Conservation (phyloP, 305 asterid species). For the Striga hermonthica region DNA sequence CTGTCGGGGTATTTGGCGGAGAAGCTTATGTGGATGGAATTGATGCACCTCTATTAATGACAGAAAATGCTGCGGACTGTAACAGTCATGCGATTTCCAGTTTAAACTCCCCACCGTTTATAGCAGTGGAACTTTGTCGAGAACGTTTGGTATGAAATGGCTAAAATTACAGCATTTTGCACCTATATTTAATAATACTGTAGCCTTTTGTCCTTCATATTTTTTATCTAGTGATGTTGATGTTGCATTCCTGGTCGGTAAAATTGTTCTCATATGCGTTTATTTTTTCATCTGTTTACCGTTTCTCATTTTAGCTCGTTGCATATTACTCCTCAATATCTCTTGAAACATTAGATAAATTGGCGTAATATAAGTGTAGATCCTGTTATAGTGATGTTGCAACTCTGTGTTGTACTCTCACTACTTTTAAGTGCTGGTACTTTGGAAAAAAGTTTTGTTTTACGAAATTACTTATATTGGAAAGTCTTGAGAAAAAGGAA, state of each 20-base stretch:
- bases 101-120: constrained; percentile 72
- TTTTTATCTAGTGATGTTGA: constrained; percentile 5
- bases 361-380: background rate
- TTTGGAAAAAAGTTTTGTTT: too few species aligned
- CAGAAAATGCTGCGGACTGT: constrained; percentile 57
- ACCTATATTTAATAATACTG: background rate
- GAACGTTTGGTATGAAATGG: constrained; percentile 71
- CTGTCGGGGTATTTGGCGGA: constrained; percentile 91
- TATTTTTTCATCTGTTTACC: background rate
- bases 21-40: constrained; percentile 56
- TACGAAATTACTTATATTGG: too few species aligned
- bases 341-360: background rate
- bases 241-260: constrained; percentile 15
- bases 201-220: constrained; percentile 6
- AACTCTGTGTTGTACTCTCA: too few species aligned
- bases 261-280: background rate
- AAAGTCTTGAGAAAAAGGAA: too few species aligned
- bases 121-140: constrained; percentile 85
- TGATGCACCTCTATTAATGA: constrained; percentile 74
- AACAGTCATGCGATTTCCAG: constrained; percentile 78
- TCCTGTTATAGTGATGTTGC: too few species aligned
- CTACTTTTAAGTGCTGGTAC: too few species aligned
- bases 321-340: constrained; percentile 11
- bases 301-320: constrained; percentile 2
- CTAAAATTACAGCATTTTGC: background rate